These are phyloP conservation scores for Antarctomyces pellizariae DNA, from an alignment of 495 filamentous ascomycete species.

Conservation along the genomic window DNA sequence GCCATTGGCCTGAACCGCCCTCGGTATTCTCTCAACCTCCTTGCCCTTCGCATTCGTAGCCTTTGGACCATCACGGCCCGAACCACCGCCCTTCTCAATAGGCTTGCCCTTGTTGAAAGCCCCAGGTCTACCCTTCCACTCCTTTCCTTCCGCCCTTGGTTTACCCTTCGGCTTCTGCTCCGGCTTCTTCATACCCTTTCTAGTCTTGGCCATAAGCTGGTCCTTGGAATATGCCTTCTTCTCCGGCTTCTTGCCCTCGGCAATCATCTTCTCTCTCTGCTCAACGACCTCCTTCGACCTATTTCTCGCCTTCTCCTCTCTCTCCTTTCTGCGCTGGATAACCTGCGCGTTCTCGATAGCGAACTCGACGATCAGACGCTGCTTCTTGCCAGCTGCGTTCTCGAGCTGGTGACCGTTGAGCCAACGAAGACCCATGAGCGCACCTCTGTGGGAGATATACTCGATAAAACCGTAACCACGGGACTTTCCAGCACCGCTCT, in stretches of 20 bases:
- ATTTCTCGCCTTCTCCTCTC: constrained; percentile 37
- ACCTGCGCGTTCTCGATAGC: constrained; percentile 97
- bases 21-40: constrained; percentile 1
- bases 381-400: constrained; percentile 22
- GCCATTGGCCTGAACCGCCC: constrained; percentile 2
- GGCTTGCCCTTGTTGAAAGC: constrained; percentile 3
- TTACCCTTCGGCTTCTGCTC: constrained; percentile 11
- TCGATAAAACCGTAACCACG: constrained; percentile 96
- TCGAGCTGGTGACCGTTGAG: constrained; percentile 63
- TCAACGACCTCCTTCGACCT: constrained; percentile 10
- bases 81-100: not conserved
- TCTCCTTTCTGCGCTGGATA: constrained; percentile 49
- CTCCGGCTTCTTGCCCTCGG: constrained; percentile 18
- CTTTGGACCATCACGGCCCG: not conserved
- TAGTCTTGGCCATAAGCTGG: constrained; percentile 10
- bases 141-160: constrained; percentile 7
- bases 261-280: constrained; percentile 11
- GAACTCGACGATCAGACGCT: constrained; percentile 79
- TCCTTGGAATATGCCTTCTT: constrained; percentile 11
- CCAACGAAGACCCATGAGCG: constrained; percentile 85
- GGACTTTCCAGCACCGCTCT: constrained; percentile 46
- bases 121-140: not conserved
- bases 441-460: constrained; percentile 81
- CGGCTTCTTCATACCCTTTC: constrained; percentile 13
- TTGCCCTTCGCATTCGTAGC: too few relatives aligned